phyloP scores from a whole-genome alignment of 2,329 filamentous ascomycete species.

The Aulographum hederae region DNA sequence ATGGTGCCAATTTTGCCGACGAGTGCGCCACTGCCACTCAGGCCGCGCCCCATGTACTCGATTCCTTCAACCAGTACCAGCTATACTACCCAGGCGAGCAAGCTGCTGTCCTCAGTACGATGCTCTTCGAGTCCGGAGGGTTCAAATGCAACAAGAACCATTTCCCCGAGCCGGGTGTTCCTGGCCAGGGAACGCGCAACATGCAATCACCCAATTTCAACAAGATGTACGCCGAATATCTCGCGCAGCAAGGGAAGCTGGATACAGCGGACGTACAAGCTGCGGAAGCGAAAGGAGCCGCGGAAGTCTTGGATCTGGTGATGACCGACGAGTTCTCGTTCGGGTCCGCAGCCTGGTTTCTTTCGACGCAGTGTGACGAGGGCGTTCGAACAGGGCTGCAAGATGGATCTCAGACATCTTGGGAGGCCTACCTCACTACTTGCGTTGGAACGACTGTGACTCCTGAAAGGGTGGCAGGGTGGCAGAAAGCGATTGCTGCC shows the following conservation, averaged over 20 bases:
- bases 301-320: constrained; percentile 32
- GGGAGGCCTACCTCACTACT: constrained; percentile 30
- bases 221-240: constrained; percentile 32
- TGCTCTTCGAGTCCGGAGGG: constrained; percentile 50
- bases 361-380: constrained; percentile 32
- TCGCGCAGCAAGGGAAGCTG: not conserved
- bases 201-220: constrained; percentile 44
- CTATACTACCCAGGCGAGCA: constrained; percentile 39
- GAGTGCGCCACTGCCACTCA: constrained; percentile 50
- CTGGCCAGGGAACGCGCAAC: constrained; percentile 55
- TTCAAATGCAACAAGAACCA: constrained; percentile 58
- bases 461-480: constrained; percentile 28
- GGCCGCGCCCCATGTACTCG: constrained; percentile 38
- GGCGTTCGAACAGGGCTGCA: constrained; percentile 25
- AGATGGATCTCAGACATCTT: constrained; percentile 30
- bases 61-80: constrained; percentile 37
- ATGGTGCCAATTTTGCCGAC: constrained; percentile 16
- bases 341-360: constrained; percentile 42
- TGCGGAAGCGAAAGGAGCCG: constrained; percentile 16
- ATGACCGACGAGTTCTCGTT: constrained; percentile 33
- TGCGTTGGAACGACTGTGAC: constrained; percentile 35
- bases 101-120: constrained; percentile 51
- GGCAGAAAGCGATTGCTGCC: constrained; percentile 25
- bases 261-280: constrained; percentile 11
- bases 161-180: constrained; percentile 29